These are phyloP conservation scores for Diaporthe eres DNA, from an alignment of 2,329 filamentous ascomycete species.

Conservation along the genomic window DNA sequence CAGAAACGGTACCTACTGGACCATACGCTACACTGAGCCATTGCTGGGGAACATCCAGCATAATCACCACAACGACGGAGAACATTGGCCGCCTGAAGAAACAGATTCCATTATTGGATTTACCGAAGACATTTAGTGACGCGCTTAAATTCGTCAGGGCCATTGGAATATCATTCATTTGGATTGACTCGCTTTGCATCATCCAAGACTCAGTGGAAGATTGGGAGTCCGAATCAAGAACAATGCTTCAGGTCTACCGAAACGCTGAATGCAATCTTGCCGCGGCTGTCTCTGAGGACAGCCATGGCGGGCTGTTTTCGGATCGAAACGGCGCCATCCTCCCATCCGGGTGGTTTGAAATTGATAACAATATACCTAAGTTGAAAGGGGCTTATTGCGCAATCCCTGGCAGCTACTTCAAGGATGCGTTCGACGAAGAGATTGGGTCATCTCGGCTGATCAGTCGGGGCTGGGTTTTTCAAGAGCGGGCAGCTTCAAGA, in stretches of 20 bases:
- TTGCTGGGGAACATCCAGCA: neutral
- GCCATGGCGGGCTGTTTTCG: neutral
- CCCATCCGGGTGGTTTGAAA: neutral
- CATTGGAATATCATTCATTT: neutral
- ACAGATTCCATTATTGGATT: neutral
- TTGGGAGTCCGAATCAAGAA: neutral
- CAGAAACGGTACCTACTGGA: neutral
- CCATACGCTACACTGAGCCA: neutral
- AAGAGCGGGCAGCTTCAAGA: neutral
- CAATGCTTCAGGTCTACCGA: neutral
- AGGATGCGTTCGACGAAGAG: neutral
- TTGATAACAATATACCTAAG: neutral
- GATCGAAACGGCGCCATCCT: neutral
- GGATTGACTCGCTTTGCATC: neutral
- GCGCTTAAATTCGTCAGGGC: neutral
- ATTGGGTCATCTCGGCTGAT: neutral
- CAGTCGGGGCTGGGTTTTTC: neutral
- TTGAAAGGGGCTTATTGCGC: neutral
- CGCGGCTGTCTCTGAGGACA: neutral
- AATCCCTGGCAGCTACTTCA: neutral
- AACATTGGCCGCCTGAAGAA: neutral
- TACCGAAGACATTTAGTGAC: neutral
- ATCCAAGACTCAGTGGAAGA: neutral
- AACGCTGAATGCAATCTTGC: neutral
- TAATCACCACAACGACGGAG: neutral